Evolutionary conservation across 2,329 filamentous ascomycete species (phyloP).

Genomic region (Annulohypoxylon truncatum): DNA sequence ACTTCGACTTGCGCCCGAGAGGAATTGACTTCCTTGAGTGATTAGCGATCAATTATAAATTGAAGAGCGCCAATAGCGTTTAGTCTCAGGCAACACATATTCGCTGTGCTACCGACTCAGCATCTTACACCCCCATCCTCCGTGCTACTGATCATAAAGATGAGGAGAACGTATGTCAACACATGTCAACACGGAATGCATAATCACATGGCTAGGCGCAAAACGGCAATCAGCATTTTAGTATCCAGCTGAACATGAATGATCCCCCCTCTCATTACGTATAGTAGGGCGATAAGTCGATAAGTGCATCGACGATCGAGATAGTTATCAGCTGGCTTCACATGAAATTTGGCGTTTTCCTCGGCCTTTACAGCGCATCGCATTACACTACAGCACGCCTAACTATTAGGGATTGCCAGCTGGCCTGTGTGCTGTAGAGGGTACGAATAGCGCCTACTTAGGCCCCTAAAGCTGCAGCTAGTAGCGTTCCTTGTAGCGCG

Average conservation of each 20-base stretch:
- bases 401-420: slow-evolving; percentile 18
- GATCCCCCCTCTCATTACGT: background rate
- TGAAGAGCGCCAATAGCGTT: slow-evolving; percentile 15
- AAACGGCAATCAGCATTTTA: slow-evolving; percentile 15
- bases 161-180: background rate
- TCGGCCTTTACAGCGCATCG: slow-evolving; percentile 22
- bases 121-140: slow-evolving; percentile 2
- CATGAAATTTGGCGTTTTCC: slow-evolving; percentile 8
- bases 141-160: slow-evolving; percentile 7
- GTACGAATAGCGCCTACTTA: slow-evolving; percentile 19
- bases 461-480: slow-evolving; percentile 29
- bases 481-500: slow-evolving; percentile 16
- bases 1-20: background rate
- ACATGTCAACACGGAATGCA: slow-evolving; percentile 8
- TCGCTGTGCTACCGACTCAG: background rate
- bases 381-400: slow-evolving; percentile 21
- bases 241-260: slow-evolving; percentile 1
- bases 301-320: background rate
- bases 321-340: background rate
- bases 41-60: slow-evolving; percentile 25
- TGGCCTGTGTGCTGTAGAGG: slow-evolving; percentile 18
- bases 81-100: slow-evolving; percentile 7
- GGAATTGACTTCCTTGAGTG: background rate
- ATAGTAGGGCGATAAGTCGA: slow-evolving; percentile 11
- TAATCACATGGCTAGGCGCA: slow-evolving; percentile 9